Evolutionary conservation across 805 yeast genomes (phyloP).

Genomic region (Cephaloascus fragrans): DNA sequence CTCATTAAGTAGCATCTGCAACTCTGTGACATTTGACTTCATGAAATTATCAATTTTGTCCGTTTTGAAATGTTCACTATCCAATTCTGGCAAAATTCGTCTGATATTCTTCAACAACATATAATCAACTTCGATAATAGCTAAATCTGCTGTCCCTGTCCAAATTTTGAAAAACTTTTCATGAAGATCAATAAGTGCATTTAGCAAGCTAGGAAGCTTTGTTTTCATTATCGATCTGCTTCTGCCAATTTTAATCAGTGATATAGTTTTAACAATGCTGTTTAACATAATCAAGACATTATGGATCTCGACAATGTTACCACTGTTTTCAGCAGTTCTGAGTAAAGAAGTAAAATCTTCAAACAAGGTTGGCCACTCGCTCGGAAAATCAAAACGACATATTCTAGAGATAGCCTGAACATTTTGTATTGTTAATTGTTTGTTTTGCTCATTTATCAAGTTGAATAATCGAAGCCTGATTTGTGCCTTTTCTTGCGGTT

Average conservation of each 20-base stretch:
- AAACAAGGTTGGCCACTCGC: constrained; percentile 76
- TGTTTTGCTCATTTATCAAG: constrained; percentile 57
- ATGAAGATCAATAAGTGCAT: constrained; percentile 52
- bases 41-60: constrained; percentile 52
- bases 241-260: constrained; percentile 75
- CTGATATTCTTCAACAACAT: constrained; percentile 66
- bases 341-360: constrained; percentile 45
- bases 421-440: constrained; percentile 69
- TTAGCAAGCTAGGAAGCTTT: constrained; percentile 54
- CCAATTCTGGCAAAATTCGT: constrained; percentile 68
- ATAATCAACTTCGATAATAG: constrained; percentile 67
- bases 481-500: constrained; percentile 58
- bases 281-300: constrained; percentile 61
- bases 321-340: constrained; percentile 30
- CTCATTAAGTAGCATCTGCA: constrained; percentile 42
- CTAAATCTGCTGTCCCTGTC: constrained; percentile 40
- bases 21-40: constrained; percentile 43
- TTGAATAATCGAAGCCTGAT: constrained; percentile 50
- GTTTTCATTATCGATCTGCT: constrained; percentile 70
- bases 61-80: constrained; percentile 57
- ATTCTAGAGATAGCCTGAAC: constrained; percentile 77
- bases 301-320: constrained; percentile 43
- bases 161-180: constrained; percentile 50
- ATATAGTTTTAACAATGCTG: constrained; percentile 66
- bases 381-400: constrained; percentile 77